Evolutionary conservation across 345 rosid genomes (phyloP).

Genomic region (Eutrema japonicum): DNA sequence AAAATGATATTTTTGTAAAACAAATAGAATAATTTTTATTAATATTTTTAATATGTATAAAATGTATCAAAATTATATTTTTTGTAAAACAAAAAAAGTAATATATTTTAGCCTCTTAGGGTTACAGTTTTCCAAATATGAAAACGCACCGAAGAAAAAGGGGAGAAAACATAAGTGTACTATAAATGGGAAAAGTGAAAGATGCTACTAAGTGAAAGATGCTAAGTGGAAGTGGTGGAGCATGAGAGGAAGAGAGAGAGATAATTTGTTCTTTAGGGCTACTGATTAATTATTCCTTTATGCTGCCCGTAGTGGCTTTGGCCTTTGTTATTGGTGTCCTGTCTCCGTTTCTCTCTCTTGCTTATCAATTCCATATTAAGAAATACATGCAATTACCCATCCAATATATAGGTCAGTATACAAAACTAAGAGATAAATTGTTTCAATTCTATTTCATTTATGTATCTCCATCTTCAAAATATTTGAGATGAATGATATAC

Average conservation of each 20-base stretch:
- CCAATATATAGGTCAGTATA: too few relatives aligned
- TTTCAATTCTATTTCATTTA: background rate
- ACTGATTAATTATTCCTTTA: slow-evolving; percentile 40
- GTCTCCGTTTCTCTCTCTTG: slow-evolving; percentile 31
- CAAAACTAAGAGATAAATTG: background rate
- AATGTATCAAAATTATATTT: too few relatives aligned
- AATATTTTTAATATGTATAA: too few relatives aligned
- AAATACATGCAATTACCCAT: slow-evolving; percentile 18
- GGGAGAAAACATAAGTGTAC: slow-evolving; percentile 32
- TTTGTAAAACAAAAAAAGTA: too few relatives aligned
- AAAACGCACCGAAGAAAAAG: slow-evolving; percentile 33
- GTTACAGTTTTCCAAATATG: slow-evolving; percentile 13
- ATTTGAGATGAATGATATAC: too few relatives aligned
- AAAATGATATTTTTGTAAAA: too few relatives aligned
- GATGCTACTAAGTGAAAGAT: slow-evolving; percentile 36
- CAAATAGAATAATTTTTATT: too few relatives aligned
- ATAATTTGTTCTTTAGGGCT: slow-evolving; percentile 34
- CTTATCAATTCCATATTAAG: slow-evolving; percentile 10
- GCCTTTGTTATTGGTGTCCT: slow-evolving; percentile 45
- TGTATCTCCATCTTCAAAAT: background rate
- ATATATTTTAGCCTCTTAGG: background rate
- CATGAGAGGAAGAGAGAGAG: slow-evolving; percentile 13
- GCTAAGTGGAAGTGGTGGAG: slow-evolving; percentile 32
- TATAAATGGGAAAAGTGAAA: slow-evolving; percentile 40
- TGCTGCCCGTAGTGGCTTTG: slow-evolving; percentile 38